Evolutionary conservation across 129 eudicot species (phyloP).

Genomic region (Ambrosia trifida): DNA sequence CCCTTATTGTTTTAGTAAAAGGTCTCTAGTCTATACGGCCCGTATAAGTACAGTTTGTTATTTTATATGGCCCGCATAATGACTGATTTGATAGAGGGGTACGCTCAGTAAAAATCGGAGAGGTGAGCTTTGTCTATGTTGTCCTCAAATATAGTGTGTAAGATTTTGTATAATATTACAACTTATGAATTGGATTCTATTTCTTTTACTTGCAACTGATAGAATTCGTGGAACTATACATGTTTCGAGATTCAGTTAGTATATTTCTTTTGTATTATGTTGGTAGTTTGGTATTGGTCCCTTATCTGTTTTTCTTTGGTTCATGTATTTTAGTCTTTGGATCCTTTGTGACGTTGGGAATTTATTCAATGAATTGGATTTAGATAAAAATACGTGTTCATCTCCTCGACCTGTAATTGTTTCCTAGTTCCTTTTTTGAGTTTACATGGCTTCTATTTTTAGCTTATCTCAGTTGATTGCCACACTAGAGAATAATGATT

Average conservation of each 20-base stretch:
- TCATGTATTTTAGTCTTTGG: neutral
- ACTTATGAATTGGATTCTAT: too few relatives aligned
- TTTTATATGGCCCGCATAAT: too few relatives aligned
- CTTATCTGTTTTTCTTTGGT: constrained; percentile 5
- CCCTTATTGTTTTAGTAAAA: too few relatives aligned
- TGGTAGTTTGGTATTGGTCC: neutral
- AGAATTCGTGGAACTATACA: neutral
- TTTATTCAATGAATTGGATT: constrained; percentile 1
- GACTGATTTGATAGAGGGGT: too few relatives aligned
- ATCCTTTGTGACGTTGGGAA: constrained; percentile 12
- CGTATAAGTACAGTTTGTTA: too few relatives aligned
- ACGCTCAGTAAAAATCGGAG: too few relatives aligned
- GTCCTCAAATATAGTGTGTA: too few relatives aligned
- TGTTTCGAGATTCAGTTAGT: neutral
- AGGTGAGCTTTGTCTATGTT: too few relatives aligned
- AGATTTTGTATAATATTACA: too few relatives aligned
- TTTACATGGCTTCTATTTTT: neutral
- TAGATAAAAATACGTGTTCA: neutral
- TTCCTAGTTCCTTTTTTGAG: neutral
- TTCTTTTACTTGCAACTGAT: too few relatives aligned
- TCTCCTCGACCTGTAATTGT: neutral
- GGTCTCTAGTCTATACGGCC: too few relatives aligned
- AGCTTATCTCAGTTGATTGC: neutral
- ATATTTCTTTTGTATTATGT: neutral
- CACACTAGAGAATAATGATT: neutral